Percentiles rank a stretch among this genome's conserved stretches.
These are phyloP conservation scores for Raffaelea albimanens DNA, from an alignment of 2,329 filamentous ascomycete species.

Conservation along the genomic window DNA sequence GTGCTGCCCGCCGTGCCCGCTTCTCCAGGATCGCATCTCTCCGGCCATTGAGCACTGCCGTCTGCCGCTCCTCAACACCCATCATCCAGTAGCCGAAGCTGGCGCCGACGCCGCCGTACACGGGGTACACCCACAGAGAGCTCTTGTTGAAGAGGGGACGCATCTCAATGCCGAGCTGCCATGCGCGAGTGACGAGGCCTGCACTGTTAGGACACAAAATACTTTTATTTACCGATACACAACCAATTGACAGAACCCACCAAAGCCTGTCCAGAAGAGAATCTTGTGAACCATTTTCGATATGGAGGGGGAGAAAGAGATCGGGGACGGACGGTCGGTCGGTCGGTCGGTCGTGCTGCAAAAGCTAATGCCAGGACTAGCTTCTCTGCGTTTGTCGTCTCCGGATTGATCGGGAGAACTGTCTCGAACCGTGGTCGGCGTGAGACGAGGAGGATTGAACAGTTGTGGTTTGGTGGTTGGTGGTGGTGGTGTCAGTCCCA, in stretches of 20 bases:
- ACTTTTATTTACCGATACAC: too few relatives aligned
- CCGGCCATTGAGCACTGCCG: constrained; percentile 65
- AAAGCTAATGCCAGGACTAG: too few relatives aligned
- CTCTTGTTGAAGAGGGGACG: constrained; percentile 80
- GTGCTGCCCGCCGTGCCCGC: constrained; percentile 64
- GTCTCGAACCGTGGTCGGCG: too few relatives aligned
- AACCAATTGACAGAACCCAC: constrained; percentile 42
- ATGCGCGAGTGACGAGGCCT: constrained; percentile 88
- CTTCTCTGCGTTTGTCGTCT: too few relatives aligned
- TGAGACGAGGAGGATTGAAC: too few relatives aligned
- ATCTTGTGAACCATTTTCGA: constrained; percentile 52
- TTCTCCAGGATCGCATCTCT: constrained; percentile 81
- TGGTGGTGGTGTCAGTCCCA: too few relatives aligned
- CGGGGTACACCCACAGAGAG: constrained; percentile 83
- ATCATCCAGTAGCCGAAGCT: constrained; percentile 97
- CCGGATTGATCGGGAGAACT: too few relatives aligned
- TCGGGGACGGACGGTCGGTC: not conserved
- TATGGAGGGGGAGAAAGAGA: constrained; percentile 7
- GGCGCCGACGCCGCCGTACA: constrained; percentile 76
- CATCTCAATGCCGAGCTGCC: constrained; percentile 98
- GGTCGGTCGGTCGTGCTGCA: not conserved
- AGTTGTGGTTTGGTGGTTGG: too few relatives aligned
- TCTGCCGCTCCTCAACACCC: constrained; percentile 77
- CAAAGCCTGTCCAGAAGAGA: constrained; percentile 85
- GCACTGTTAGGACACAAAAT: too few relatives aligned